Evolutionary conservation across 768 basidiomycete species (phyloP), one percentile per base, ranked within the genome.

Genomic region (Favolaschia claudopus): DNA sequence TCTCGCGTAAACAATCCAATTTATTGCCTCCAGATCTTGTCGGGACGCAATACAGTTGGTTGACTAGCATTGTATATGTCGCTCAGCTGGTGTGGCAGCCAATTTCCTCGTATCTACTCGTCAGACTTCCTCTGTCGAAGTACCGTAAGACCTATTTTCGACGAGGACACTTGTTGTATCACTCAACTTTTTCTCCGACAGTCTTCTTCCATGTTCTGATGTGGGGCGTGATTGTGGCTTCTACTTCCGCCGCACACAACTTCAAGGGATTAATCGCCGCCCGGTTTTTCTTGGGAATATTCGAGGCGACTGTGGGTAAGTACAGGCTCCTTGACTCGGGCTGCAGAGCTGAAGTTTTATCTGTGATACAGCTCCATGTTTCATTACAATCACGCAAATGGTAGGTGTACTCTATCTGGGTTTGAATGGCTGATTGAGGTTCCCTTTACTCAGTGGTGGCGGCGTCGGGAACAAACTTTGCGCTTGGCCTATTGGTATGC

Each of bases 341-440:
- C 20, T n/a, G n/a, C 24, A 24, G 9, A 3, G 20, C 19, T 45
- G 4, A 37, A n/a, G n/a, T 53, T 19, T 32, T 25, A 1, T 47
- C 42, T 13, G 19, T 14, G 14, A n/a, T 36, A 19, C 20, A 78
- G 78, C 80, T 29, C 82, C 81, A 6, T 77, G 76, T 45, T 83
- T 83, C 69, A 79, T 84, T 49, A 76, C 80, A 2, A 76, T 83
- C 48, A 82, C 79, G 22, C 77, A 79, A 52, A 80, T 79, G 78
- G 72, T 68, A 19, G 3, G 53, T 44, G 12, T 39, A n/a, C 49
- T 20, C 25, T 58, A 20, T 28, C 25, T 32, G 15, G 10, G 12
- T 31, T 8, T 17, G 29, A 20, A 32, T 12, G 32, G 17, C 15
- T 15, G 19, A 39, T 42, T 7, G n/a, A 28, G 12, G 46, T 39